A percentile compares a stretch with the other conserved stretches of the same genome.
Evolutionary conservation across 768 basidiomycete species (phyloP).

Genomic region (Pleurotus eryngii): DNA sequence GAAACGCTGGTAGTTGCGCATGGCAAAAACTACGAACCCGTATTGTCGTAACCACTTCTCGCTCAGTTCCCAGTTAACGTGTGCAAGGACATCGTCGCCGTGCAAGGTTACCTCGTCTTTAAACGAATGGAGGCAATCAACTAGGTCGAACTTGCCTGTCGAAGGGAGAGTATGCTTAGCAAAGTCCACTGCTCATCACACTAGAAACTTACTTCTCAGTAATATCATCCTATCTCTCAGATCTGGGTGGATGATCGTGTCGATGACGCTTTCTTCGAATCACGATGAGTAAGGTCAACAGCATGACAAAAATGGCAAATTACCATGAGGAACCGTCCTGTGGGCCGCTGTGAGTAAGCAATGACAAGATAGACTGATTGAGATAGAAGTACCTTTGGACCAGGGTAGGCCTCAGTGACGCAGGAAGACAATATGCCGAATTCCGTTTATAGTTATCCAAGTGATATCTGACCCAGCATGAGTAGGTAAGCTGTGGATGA

Average conservation of each 20-base stretch:
- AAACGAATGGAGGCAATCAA: conserved; percentile 77
- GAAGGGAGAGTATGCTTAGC: not conserved
- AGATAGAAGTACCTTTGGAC: conserved; percentile 61
- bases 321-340: conserved; percentile 84
- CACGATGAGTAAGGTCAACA: conserved; percentile 1
- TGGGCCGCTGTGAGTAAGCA: conserved; percentile 4
- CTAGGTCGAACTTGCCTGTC: conserved; percentile 72
- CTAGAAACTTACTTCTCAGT: conserved; percentile 56
- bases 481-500: too few relatives aligned
- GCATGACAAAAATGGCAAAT: conserved; percentile 8
- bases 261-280: conserved; percentile 78
- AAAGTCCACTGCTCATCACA: too few relatives aligned
- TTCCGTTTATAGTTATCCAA: conserved; percentile 88
- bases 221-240: conserved; percentile 90
- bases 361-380: conserved; percentile 7
- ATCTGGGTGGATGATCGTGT: conserved; percentile 85
- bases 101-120: conserved; percentile 70
- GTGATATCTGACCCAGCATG: conserved; percentile 61
- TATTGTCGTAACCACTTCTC: conserved; percentile 84
- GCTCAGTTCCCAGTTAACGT: conserved; percentile 85
- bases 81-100: conserved; percentile 88
- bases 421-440: conserved; percentile 81
- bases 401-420: conserved; percentile 83
- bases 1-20: too few relatives aligned
- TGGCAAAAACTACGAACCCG: conserved; percentile 45